phyloP scores from a whole-genome alignment of 805 yeast species.

The Millerago galiae region DNA sequence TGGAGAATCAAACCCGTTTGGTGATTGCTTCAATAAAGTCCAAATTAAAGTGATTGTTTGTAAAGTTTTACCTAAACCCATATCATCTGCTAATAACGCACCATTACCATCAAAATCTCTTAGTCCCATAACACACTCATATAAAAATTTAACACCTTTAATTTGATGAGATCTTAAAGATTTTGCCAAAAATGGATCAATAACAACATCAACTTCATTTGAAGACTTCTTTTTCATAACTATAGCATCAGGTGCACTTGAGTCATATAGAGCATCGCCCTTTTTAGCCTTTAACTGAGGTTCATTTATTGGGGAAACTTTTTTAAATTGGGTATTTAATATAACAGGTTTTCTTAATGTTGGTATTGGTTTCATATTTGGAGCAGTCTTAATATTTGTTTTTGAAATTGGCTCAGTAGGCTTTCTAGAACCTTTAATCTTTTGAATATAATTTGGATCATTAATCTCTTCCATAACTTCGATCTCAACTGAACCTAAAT shows the following conservation, averaged over 20 bases:
- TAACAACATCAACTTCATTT: slow-evolving; percentile 39
- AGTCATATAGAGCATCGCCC: slow-evolving; percentile 34
- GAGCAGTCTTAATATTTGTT: not conserved
- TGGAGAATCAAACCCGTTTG: slow-evolving; percentile 32
- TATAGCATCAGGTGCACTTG: slow-evolving; percentile 30
- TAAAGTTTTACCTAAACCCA: slow-evolving; percentile 92
- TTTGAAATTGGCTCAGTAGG: not conserved
- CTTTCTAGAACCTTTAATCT: slow-evolving; percentile 9
- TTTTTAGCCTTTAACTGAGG: slow-evolving; percentile 8
- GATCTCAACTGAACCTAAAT: slow-evolving; percentile 54
- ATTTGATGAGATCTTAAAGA: slow-evolving; percentile 77
- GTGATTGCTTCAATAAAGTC: slow-evolving; percentile 67
- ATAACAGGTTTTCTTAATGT: slow-evolving; percentile 5
- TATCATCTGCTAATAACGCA: slow-evolving; percentile 88
- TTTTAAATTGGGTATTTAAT: slow-evolving; percentile 21
- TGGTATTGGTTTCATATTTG: not conserved
- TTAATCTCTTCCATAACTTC: slow-evolving; percentile 47
- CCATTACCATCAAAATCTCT: slow-evolving; percentile 50
- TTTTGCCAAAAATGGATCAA: slow-evolving; percentile 51
- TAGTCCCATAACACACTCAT: slow-evolving; percentile 75
- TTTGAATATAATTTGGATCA: slow-evolving; percentile 19
- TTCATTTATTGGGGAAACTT: slow-evolving; percentile 18
- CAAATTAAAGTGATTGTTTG: slow-evolving; percentile 80
- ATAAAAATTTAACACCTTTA: slow-evolving; percentile 77
- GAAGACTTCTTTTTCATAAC: slow-evolving; percentile 32